Percentiles rank a stretch among this genome's conserved stretches.
Conservation (phyloP, 2,329 filamentous ascomycete species). For the Colletotrichum tofieldiae region DNA sequence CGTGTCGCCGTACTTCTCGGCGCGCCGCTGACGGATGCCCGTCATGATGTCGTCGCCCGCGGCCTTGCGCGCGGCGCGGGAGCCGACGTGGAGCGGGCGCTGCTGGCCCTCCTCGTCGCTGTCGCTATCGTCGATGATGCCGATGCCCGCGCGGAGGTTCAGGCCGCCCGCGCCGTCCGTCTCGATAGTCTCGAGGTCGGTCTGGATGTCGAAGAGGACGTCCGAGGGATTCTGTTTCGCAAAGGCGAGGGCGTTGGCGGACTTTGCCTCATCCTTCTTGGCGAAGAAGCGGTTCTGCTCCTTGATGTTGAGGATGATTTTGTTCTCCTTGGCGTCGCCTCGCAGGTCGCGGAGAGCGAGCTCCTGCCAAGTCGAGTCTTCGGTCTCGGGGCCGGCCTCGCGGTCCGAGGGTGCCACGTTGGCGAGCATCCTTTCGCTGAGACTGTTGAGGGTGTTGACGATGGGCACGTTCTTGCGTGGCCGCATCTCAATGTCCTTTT, state of each 20-base stretch:
- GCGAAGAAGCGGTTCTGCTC: constrained; percentile 90
- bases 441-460: constrained; percentile 87
- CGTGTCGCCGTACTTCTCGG: constrained; percentile 70
- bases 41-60: constrained; percentile 78
- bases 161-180: constrained; percentile 66
- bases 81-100: constrained; percentile 72
- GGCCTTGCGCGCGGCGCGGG: constrained; percentile 74
- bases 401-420: constrained; percentile 87
- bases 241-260: constrained; percentile 68
- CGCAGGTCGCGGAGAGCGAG: constrained; percentile 86
- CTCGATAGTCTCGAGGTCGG: constrained; percentile 71
- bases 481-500: constrained; percentile 91
- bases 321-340: constrained; percentile 80
- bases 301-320: constrained; percentile 88
- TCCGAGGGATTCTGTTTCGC: constrained; percentile 79
- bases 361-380: constrained; percentile 82
- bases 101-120: constrained; percentile 73
- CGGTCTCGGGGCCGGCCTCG: constrained; percentile 75
- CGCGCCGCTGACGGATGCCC: constrained; percentile 74
- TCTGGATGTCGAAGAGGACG: constrained; percentile 76
- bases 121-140: constrained; percentile 79
- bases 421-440: constrained; percentile 94
- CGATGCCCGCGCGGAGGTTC: constrained; percentile 75
- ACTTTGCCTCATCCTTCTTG: constrained; percentile 65
- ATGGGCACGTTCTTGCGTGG: constrained; percentile 88